Percentiles rank a stretch among this genome's conserved stretches.
phyloP scores from a whole-genome alignment of 352 stramenopile genomes.

The Chrysophaeum taylorii region DNA sequence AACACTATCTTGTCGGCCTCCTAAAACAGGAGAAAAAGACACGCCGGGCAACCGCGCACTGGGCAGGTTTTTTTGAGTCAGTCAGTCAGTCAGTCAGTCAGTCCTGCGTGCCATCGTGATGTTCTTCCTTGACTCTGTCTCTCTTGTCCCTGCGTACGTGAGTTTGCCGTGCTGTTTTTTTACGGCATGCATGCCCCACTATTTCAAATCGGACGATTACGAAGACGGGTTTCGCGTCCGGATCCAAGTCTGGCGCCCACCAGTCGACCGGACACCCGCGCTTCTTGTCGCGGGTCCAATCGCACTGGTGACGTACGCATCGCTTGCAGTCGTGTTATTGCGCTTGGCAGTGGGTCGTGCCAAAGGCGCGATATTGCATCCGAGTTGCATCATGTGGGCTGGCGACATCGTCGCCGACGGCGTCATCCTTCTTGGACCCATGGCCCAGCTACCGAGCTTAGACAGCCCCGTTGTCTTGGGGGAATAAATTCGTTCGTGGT shows the following conservation, averaged over 20 bases:
- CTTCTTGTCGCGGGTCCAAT: neutral
- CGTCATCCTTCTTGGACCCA: neutral
- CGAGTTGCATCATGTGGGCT: neutral
- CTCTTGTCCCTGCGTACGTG: neutral
- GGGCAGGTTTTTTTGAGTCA: too few species aligned
- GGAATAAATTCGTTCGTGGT: too few species aligned
- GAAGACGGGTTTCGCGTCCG: too few species aligned
- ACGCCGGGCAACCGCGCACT: too few species aligned
- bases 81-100: too few species aligned
- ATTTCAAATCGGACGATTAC: neutral
- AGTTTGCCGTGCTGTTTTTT: neutral
- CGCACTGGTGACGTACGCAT: neutral
- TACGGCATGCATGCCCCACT: neutral
- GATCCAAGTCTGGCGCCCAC: too few species aligned
- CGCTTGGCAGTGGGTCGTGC: neutral
- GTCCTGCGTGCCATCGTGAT: too few species aligned
- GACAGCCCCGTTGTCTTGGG: too few species aligned
- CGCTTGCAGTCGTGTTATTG: too few species aligned
- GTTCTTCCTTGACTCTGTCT: too few species aligned
- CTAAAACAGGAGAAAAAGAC: too few species aligned
- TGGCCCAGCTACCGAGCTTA: neutral
- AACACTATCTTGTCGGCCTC: neutral
- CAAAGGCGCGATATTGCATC: neutral
- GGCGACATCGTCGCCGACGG: neutral
- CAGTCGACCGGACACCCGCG: neutral